phyloP scores from a whole-genome alignment of 169 alveolate species.

The Babesia sp. region DNA sequence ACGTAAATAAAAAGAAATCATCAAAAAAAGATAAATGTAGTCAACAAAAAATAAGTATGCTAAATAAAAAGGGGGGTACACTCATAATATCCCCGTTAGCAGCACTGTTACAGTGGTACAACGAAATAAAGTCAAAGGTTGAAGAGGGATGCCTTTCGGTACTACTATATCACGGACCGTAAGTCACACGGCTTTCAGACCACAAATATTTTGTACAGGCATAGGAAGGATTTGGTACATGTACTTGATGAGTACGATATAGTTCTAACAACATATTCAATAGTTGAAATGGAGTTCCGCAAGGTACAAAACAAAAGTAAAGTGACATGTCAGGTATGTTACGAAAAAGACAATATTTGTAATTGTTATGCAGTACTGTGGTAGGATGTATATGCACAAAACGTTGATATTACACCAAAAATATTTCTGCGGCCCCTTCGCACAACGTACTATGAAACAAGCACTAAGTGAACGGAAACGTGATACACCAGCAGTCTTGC shows the following conservation, averaged over 20 bases:
- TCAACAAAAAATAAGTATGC: neutral
- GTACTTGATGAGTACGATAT: slow-evolving; percentile 82
- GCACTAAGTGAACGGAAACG: slow-evolving; percentile 74
- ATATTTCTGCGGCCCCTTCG: slow-evolving; percentile 89
- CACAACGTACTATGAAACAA: slow-evolving; percentile 86
- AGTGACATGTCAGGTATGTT: slow-evolving; percentile 66
- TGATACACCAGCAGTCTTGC: slow-evolving; percentile 42
- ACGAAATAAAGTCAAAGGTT: slow-evolving; percentile 73
- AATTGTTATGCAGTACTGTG: slow-evolving; percentile 73
- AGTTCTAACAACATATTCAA: slow-evolving; percentile 78
- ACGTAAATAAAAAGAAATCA: neutral
- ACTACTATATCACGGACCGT: slow-evolving; percentile 74
- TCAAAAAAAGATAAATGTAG: neutral
- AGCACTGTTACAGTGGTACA: slow-evolving; percentile 82
- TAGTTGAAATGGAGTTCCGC: slow-evolving; percentile 75
- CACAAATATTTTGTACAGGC: neutral
- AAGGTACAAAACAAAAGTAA: slow-evolving; percentile 65
- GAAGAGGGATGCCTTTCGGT: slow-evolving; percentile 70
- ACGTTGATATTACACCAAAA: slow-evolving; percentile 80
- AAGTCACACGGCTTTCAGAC: slow-evolving; percentile 1
- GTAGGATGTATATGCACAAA: slow-evolving; percentile 79
- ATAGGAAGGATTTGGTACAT: slow-evolving; percentile 63
- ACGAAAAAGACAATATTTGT: neutral
- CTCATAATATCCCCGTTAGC: slow-evolving; percentile 81
- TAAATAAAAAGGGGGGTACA: slow-evolving; percentile 67